Percentiles rank a stretch among this genome's conserved stretches.
Evolutionary conservation across 495 filamentous ascomycete genomes (phyloP).

Genomic region (Talaromyces thailandensis): DNA sequence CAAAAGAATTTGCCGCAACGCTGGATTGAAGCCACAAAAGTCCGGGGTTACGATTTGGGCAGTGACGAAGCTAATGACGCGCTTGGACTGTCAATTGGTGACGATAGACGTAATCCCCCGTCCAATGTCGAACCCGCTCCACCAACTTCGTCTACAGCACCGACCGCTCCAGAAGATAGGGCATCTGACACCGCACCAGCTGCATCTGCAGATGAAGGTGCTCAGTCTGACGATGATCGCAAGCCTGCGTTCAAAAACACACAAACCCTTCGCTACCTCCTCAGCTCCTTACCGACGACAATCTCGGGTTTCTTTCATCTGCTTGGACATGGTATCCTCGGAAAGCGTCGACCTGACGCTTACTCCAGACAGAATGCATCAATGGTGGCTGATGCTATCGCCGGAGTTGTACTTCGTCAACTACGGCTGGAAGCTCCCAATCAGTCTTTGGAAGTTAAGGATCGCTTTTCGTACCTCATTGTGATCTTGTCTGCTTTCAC

Average conservation of each 20-base stretch:
- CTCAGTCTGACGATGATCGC: slow-evolving; percentile 32
- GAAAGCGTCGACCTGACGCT: slow-evolving; percentile 57
- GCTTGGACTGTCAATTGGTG: slow-evolving; percentile 18
- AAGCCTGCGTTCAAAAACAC: slow-evolving; percentile 67
- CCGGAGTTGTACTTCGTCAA: slow-evolving; percentile 58
- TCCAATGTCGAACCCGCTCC: slow-evolving; percentile 12
- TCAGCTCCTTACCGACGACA: slow-evolving; percentile 62
- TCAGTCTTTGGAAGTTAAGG: slow-evolving; percentile 30
- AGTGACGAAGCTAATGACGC: slow-evolving; percentile 34
- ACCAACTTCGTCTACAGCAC: slow-evolving; percentile 6
- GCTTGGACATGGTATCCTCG: slow-evolving; percentile 69
- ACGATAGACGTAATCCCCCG: slow-evolving; percentile 10
- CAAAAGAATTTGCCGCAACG: slow-evolving; percentile 55
- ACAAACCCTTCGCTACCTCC: slow-evolving; percentile 61
- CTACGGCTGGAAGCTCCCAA: slow-evolving; percentile 42
- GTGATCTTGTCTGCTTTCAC: slow-evolving; percentile 68
- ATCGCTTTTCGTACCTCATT: slow-evolving; percentile 67
- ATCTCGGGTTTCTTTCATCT: slow-evolving; percentile 71
- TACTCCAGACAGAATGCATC: slow-evolving; percentile 56
- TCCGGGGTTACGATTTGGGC: slow-evolving; percentile 36
- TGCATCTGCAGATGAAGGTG: slow-evolving; percentile 26
- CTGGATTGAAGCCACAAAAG: slow-evolving; percentile 56
- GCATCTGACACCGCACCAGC: slow-evolving; percentile 9
- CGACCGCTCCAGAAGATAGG: slow-evolving; percentile 11
- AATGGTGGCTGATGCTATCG: slow-evolving; percentile 69